phyloP scores from a whole-genome alignment of 371 early-diverging fungal genomes.

The Mucor velutinosus region DNA sequence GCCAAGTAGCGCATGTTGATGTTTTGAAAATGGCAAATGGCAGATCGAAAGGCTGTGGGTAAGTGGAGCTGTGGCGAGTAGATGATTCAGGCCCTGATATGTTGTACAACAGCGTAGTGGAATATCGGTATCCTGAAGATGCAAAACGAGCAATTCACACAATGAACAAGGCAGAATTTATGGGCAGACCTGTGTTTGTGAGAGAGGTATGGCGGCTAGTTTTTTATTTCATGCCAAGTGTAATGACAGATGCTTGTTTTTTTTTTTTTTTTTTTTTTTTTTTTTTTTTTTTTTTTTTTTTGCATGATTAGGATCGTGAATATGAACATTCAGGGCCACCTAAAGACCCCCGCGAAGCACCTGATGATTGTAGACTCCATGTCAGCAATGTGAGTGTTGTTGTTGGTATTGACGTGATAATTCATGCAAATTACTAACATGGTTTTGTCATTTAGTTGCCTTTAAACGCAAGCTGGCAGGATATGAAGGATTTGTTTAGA shows the following conservation, averaged over 20 bases:
- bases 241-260: not conserved
- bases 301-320: slow-evolving; percentile 55
- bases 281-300: not conserved
- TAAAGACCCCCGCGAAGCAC: slow-evolving; percentile 50
- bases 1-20: slow-evolving; percentile 72
- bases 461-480: slow-evolving; percentile 78
- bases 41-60: slow-evolving; percentile 68
- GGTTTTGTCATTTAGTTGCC: slow-evolving; percentile 58
- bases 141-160: slow-evolving; percentile 79
- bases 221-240: not conserved
- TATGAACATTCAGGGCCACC: slow-evolving; percentile 46
- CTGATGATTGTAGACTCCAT: slow-evolving; percentile 64
- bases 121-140: slow-evolving; percentile 77
- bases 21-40: slow-evolving; percentile 63
- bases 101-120: slow-evolving; percentile 67
- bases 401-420: not conserved
- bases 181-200: slow-evolving; percentile 81
- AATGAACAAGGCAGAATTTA: slow-evolving; percentile 69
- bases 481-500: slow-evolving; percentile 81
- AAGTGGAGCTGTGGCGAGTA: slow-evolving; percentile 1
- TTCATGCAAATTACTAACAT: not conserved
- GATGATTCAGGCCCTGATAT: not conserved
- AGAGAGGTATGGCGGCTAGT: slow-evolving; percentile 42
- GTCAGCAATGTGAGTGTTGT: slow-evolving; percentile 63
- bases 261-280: not conserved